A percentile compares a stretch with the other conserved stretches of the same genome.
Conservation (phyloP, 2,329 filamentous ascomycete species). For the Aureobasidium sp. region DNA sequence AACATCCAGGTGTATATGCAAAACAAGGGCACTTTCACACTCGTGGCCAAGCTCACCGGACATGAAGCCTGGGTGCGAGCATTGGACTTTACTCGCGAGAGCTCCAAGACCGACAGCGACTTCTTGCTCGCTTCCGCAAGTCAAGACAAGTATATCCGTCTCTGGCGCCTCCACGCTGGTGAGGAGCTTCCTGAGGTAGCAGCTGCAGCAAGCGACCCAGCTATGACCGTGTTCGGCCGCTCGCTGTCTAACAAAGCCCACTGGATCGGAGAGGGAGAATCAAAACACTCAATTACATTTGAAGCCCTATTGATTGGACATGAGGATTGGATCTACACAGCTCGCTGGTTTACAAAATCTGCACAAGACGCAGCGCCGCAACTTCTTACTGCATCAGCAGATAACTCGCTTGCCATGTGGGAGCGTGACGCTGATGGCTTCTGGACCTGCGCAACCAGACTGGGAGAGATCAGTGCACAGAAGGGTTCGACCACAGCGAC, state of each 20-base stretch:
- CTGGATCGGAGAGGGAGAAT: conserved; percentile 53
- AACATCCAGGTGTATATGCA: conserved; percentile 73
- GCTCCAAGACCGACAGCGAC: conserved; percentile 49
- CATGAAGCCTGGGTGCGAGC: conserved; percentile 95
- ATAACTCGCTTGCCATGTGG: conserved; percentile 93
- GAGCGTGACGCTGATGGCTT: conserved; percentile 74
- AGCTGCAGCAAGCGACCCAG: conserved; percentile 47
- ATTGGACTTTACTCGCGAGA: conserved; percentile 66
- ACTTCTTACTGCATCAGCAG: conserved; percentile 79
- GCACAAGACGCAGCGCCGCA: conserved; percentile 34
- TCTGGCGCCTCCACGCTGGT: conserved; percentile 79
- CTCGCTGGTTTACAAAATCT: conserved; percentile 57
- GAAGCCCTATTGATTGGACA: conserved; percentile 90
- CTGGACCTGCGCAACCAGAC: conserved; percentile 76
- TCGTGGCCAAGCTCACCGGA: conserved; percentile 70
- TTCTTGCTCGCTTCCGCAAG: conserved; percentile 84
- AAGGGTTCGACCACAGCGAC: conserved; percentile 96
- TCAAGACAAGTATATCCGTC: conserved; percentile 92
- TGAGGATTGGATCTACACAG: conserved; percentile 96
- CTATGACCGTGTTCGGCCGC: conserved; percentile 54
- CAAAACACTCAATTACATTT: conserved; percentile 75
- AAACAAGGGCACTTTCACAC: conserved; percentile 50
- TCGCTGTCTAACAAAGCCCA: conserved; percentile 87
- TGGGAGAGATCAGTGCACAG: conserved; percentile 88
- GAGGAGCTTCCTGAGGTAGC: conserved; percentile 53